Evolutionary conservation across 2,329 filamentous ascomycete genomes (phyloP).

Genomic region (Venturia aucupariae): DNA sequence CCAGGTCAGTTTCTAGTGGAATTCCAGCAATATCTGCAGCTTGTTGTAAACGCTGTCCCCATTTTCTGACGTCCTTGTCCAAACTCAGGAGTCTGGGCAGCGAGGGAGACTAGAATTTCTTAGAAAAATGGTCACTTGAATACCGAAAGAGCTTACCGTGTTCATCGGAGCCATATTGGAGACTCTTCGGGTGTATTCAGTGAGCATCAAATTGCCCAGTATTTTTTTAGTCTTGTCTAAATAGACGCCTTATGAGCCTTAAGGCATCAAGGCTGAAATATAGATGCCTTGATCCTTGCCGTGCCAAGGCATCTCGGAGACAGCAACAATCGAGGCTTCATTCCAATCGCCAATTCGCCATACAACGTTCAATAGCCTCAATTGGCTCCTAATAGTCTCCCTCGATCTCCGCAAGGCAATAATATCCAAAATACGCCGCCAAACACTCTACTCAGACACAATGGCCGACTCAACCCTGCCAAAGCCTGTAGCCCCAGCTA

Average conservation of each 20-base stretch:
- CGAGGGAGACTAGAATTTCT: slow-evolving; percentile 19
- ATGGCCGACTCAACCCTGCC: slow-evolving; percentile 49
- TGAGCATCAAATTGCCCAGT: neutral
- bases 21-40: slow-evolving; percentile 31
- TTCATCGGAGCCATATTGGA: neutral
- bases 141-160: neutral
- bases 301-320: no score
- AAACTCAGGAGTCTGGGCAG: slow-evolving; percentile 31
- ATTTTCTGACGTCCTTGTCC: slow-evolving; percentile 28
- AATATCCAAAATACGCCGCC: neutral
- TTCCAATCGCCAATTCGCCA: neutral
- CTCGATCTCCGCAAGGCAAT: neutral
- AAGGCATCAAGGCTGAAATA: no score
- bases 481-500: slow-evolving; percentile 30
- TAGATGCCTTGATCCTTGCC: no score
- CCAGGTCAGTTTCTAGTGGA: slow-evolving; percentile 23
- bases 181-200: neutral
- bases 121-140: neutral
- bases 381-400: neutral
- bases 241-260: no score
- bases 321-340: neutral
- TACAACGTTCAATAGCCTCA: neutral
- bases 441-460: slow-evolving; percentile 23
- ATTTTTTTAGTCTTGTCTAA: neutral
- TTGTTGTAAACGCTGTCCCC: slow-evolving; percentile 33